Percentiles rank a stretch among this genome's conserved stretches.
Conservation (phyloP, 2,329 filamentous ascomycete genomes). For the Ciborinia camelliae region DNA sequence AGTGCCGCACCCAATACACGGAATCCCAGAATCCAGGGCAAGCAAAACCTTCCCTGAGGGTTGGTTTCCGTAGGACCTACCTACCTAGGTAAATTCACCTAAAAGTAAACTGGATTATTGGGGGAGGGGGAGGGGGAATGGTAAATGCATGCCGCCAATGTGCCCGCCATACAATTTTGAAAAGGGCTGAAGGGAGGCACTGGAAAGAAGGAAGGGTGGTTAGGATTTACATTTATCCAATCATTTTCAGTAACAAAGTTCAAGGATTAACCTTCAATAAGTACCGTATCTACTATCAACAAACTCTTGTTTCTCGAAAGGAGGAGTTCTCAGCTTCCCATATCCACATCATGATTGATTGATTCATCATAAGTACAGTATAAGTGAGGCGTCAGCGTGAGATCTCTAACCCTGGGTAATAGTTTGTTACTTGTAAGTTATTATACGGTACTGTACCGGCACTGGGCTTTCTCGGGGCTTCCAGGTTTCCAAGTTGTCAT, state of each 20-base stretch:
- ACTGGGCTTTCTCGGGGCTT: background rate
- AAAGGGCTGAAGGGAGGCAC: slow-evolving; percentile 4
- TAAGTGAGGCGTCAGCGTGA: background rate
- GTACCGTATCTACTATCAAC: too few relatives aligned
- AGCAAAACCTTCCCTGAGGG: too few relatives aligned
- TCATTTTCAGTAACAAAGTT: background rate
- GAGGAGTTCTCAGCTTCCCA: background rate
- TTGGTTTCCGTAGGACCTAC: too few relatives aligned
- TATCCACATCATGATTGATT: too few relatives aligned
- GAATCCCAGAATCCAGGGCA: too few relatives aligned
- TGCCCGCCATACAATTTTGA: background rate
- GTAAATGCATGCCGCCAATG: background rate
- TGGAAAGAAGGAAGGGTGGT: background rate
- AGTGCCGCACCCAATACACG: slow-evolving; percentile 1
- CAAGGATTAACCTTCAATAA: slow-evolving; percentile 5
- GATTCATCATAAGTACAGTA: too few relatives aligned
- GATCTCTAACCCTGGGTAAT: too few relatives aligned
- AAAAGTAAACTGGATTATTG: background rate
- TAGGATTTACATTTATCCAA: background rate
- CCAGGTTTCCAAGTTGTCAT: too few relatives aligned
- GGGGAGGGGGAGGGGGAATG: background rate
- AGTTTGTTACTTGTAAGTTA: background rate
- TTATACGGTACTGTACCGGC: background rate
- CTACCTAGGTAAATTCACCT: too few relatives aligned
- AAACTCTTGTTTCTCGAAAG: background rate